Evolutionary conservation across 169 alveolate species (phyloP).

Genomic region (Plasmodium coatneyi): DNA sequence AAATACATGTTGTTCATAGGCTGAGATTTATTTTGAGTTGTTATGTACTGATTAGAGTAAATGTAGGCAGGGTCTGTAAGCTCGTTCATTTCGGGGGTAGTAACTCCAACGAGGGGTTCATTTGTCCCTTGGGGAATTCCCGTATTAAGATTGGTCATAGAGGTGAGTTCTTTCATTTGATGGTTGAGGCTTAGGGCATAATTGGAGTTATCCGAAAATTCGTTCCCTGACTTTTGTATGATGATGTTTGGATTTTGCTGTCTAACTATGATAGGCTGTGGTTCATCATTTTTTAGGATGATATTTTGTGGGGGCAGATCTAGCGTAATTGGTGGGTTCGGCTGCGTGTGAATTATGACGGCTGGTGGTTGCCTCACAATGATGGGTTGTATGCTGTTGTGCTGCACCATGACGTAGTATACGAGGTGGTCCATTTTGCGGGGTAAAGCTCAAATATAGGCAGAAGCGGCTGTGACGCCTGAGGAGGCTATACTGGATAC

Average conservation of each 20-base stretch:
- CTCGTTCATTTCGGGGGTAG: slow-evolving; percentile 4
- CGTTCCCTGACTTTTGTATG: slow-evolving; percentile 33
- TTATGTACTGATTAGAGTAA: slow-evolving; percentile 24
- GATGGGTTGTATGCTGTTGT: slow-evolving; percentile 61
- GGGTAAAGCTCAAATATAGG: neutral
- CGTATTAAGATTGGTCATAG: neutral
- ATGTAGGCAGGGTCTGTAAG: slow-evolving; percentile 8
- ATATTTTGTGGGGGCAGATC: slow-evolving; percentile 75
- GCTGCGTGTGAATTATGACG: slow-evolving; percentile 37
- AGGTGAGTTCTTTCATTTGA: slow-evolving; percentile 3
- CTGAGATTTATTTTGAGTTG: slow-evolving; percentile 15
- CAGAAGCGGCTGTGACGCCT: neutral
- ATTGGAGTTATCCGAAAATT: slow-evolving; percentile 27
- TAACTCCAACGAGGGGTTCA: slow-evolving; percentile 11
- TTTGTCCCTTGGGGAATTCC: slow-evolving; percentile 10
- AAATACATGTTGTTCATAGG: slow-evolving; percentile 33
- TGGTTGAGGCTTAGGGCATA: slow-evolving; percentile 7
- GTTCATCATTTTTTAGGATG: slow-evolving; percentile 68
- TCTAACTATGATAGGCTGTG: slow-evolving; percentile 75
- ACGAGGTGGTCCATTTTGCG: slow-evolving; percentile 43
- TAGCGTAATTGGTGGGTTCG: slow-evolving; percentile 54
- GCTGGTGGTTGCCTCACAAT: slow-evolving; percentile 69
- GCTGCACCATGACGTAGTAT: slow-evolving; percentile 34
- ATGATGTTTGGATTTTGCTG: slow-evolving; percentile 70
- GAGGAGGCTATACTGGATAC: neutral